Evolutionary conservation across 352 stramenopile genomes (phyloP).

Genomic region (Phytopythium chamaehyphon): DNA sequence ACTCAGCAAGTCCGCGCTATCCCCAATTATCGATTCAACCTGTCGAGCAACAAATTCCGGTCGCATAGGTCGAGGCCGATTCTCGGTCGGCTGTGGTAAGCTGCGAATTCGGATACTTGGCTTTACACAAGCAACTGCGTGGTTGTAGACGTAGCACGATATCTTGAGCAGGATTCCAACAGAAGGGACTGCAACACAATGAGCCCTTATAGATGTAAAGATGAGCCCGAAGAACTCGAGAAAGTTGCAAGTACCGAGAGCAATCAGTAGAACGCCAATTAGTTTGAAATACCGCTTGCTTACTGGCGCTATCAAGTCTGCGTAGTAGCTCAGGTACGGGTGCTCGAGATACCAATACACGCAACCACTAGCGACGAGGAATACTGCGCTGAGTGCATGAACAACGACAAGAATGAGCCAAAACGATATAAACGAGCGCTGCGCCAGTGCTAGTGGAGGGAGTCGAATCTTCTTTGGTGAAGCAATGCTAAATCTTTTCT

Average conservation of each 20-base stretch:
- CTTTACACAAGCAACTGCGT: too few relatives aligned
- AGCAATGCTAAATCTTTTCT: too few relatives aligned
- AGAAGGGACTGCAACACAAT: background rate
- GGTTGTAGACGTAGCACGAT: background rate
- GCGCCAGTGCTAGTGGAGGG: background rate
- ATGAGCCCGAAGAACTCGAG: slow-evolving; percentile 8
- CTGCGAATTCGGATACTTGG: background rate
- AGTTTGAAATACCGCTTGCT: slow-evolving; percentile 13
- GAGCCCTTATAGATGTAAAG: background rate
- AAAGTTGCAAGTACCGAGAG: slow-evolving; percentile 10
- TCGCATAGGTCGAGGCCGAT: background rate
- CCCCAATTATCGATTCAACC: background rate
- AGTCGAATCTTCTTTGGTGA: background rate
- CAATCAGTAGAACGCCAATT: slow-evolving; percentile 9
- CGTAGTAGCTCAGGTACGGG: slow-evolving; percentile 35
- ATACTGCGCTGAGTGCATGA: slow-evolving; percentile 14
- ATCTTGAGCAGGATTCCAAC: background rate
- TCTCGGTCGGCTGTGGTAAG: too few relatives aligned
- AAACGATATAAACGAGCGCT: background rate
- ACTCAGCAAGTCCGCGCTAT: slow-evolving; percentile 13
- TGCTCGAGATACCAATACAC: slow-evolving; percentile 30
- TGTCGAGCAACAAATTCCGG: background rate
- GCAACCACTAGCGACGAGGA: slow-evolving; percentile 12
- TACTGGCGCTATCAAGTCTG: slow-evolving; percentile 14
- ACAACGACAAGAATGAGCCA: slow-evolving; percentile 4